Evolutionary conservation across 2,329 filamentous ascomycete species (phyloP), one percentile per base, ranked within the genome.

Genomic region (Arthrocladium fulminans): DNA sequence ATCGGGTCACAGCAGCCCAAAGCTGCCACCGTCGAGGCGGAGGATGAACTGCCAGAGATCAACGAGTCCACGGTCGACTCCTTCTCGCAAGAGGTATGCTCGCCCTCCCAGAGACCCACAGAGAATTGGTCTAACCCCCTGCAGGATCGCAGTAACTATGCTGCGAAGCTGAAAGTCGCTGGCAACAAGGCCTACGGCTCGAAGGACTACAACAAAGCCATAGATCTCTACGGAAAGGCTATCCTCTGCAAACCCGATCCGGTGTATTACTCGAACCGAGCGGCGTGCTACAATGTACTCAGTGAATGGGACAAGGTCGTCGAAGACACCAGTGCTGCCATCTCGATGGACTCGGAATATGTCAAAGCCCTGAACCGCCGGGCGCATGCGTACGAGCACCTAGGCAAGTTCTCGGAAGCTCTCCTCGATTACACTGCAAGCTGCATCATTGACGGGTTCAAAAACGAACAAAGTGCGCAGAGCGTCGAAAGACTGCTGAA

Each of bases 231-330:
- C 71, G 86, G 86, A 57, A 87, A 94, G 72, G 92, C 92, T 44
- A 94, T 98, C 60, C 73, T 97, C 45, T 97, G 92, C 83, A 94
- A 92, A 73, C 84, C 89, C 50, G 92, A 98, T 63, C 88, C 92
- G 25, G 89, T 98, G 66, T 98, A 92, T 76, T 98, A 94, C 77
- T 97, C 92, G 55, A 98, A 98, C 77, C 85, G 92, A 60, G 92
- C 92, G 50, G 92, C 92, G 47, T 98, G 92, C 77, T 94, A 88
- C 73, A 97, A 95, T 66, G 88, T 92, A 57, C 81, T 92, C 64
- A 82, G 81, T 56, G 79, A 95, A 61, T 98, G 90, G 88, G 84
- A 94, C 43, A 90, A 92, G 74, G 92, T 97, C 50, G 85, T 98
- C 54, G 90, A 94, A 62, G 92, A 98, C 65, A 97, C 92, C 49